Evolutionary conservation across 2,329 filamentous ascomycete species (phyloP).

Genomic region (Fusarium nodosum): DNA sequence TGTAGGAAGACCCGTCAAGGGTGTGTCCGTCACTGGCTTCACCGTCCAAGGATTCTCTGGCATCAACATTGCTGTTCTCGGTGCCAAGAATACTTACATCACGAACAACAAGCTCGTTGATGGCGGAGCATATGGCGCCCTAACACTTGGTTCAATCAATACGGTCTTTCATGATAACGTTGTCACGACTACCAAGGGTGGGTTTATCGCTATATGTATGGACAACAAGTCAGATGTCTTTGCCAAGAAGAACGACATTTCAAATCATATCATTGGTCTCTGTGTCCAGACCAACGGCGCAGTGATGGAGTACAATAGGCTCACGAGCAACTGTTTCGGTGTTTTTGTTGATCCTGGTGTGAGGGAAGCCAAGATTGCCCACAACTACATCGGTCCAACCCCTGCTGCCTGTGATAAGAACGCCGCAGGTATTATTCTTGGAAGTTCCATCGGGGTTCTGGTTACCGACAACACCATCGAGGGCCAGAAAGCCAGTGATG

Average conservation of each 20-base stretch:
- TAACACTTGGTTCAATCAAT: slow-evolving; percentile 54
- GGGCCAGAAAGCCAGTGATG: slow-evolving; percentile 39
- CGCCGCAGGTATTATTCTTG: slow-evolving; percentile 48
- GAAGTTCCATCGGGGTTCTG: slow-evolving; percentile 48
- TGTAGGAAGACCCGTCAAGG: slow-evolving; percentile 48
- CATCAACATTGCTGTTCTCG: slow-evolving; percentile 55
- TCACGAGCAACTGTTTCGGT: slow-evolving; percentile 52
- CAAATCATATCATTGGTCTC: slow-evolving; percentile 51
- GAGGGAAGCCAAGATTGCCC: slow-evolving; percentile 47
- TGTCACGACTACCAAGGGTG: slow-evolving; percentile 39
- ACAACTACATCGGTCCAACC: slow-evolving; percentile 49
- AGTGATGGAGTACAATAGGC: slow-evolving; percentile 52
- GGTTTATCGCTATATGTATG: slow-evolving; percentile 54
- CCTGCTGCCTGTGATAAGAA: slow-evolving; percentile 30
- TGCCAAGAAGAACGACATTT: slow-evolving; percentile 51
- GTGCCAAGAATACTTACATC: slow-evolving; percentile 46
- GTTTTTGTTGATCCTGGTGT: slow-evolving; percentile 54
- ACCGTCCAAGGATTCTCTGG: slow-evolving; percentile 52
- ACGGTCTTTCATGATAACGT: slow-evolving; percentile 50
- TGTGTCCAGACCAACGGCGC: slow-evolving; percentile 55
- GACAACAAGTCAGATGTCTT: slow-evolving; percentile 52
- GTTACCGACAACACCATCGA: slow-evolving; percentile 51
- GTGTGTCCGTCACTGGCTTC: slow-evolving; percentile 54
- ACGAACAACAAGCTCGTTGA: slow-evolving; percentile 40
- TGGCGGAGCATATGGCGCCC: slow-evolving; percentile 50